These are phyloP conservation scores for Amanita rimosa DNA, from an alignment of 768 basidiomycete genomes.

Conservation along the genomic window DNA sequence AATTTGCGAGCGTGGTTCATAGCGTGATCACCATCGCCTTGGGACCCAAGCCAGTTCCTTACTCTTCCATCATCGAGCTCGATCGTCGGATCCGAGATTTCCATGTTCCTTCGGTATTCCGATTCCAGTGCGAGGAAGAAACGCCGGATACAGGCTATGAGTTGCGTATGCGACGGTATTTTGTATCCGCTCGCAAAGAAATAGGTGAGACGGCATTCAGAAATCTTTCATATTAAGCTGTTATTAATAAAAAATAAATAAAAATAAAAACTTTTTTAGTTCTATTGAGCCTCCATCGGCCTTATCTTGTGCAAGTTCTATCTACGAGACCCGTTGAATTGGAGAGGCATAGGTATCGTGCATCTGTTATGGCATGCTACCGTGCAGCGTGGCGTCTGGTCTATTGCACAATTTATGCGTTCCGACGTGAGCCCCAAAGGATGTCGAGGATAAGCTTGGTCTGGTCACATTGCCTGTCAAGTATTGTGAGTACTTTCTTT, in stretches of 20 bases:
- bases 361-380: conserved; percentile 64
- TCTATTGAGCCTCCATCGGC: conserved; percentile 52
- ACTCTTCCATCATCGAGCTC: conserved; percentile 40
- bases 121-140: conserved; percentile 20
- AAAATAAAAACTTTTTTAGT: conserved; percentile 29
- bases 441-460: conserved; percentile 34
- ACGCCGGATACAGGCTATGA: conserved; percentile 10
- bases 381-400: conserved; percentile 62
- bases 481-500: conserved; percentile 34
- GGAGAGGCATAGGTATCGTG: conserved; percentile 49
- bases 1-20: conserved; percentile 42
- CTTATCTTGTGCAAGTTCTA: conserved; percentile 58
- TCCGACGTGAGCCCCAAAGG: conserved; percentile 26
- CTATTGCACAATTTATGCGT: conserved; percentile 32
- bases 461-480: conserved; percentile 63
- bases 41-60: conserved; percentile 39
- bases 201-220: conserved; percentile 22
- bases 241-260: too few relatives aligned
- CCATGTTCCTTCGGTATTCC: conserved; percentile 34
- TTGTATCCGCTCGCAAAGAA: conserved; percentile 37
- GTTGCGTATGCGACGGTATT: conserved; percentile 29
- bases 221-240: background rate
- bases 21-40: conserved; percentile 38
- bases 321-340: conserved; percentile 47
- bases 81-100: conserved; percentile 56